Evolutionary conservation across 1,284 basidiomycete species (phyloP).

Genomic region (Sutorius eximius): DNA sequence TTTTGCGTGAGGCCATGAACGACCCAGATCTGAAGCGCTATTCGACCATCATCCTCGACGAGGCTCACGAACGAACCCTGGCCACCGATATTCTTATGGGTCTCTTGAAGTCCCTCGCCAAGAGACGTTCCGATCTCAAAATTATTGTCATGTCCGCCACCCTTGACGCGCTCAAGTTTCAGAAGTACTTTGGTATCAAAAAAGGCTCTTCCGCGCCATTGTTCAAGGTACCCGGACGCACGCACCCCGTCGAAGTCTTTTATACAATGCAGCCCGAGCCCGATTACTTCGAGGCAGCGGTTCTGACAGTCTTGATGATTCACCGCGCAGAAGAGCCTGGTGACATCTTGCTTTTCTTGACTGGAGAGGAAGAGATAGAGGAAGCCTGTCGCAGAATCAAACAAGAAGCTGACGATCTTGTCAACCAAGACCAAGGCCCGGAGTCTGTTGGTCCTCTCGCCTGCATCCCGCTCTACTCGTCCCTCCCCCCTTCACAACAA

Average conservation of each 20-base stretch:
- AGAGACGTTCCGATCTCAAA: conserved; percentile 86
- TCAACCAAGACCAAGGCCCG: conserved; percentile 68
- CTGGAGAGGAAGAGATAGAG: conserved; percentile 98
- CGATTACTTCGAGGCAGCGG: conserved; percentile 97
- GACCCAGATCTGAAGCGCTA: conserved; percentile 89
- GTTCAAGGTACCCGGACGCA: conserved; percentile 95
- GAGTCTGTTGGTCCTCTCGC: conserved; percentile 82
- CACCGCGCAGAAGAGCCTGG: conserved; percentile 95
- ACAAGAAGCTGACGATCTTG: conserved; percentile 81
- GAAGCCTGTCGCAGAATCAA: conserved; percentile 95
- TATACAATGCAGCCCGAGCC: conserved; percentile 96
- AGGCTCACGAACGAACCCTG: conserved; percentile 97
- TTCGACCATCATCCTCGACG: conserved; percentile 97
- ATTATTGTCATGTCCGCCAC: conserved; percentile 99
- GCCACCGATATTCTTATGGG: conserved; percentile 99
- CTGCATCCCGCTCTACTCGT: conserved; percentile 93
- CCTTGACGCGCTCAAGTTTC: conserved; percentile 95
- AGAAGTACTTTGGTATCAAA: conserved; percentile 86
- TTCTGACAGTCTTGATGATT: conserved; percentile 96
- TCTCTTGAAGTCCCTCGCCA: conserved; percentile 75
- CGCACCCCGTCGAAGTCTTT: conserved; percentile 95
- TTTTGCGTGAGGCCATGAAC: conserved; percentile 96
- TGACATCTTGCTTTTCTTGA: conserved; percentile 93
- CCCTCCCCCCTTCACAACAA: conserved; percentile 90
- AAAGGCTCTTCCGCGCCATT: conserved; percentile 68